Conservation (phyloP, 768 basidiomycete genomes). For the Mycena capillaripes region DNA sequence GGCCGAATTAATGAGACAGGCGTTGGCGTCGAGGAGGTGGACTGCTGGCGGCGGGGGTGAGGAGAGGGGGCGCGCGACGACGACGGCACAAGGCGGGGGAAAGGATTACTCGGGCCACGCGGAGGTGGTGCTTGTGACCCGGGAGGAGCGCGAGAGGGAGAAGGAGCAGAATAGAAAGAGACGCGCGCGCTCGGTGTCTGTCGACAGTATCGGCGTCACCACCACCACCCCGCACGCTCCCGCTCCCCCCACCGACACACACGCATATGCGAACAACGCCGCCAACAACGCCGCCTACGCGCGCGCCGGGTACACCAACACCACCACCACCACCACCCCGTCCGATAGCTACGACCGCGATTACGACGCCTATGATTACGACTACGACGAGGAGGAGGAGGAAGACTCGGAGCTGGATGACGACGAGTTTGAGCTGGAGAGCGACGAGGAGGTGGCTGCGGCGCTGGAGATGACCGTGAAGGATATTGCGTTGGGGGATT, state of each 20-base stretch:
- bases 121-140: not conserved
- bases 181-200: conserved; percentile 14
- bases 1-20: conserved; percentile 75
- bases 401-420: conserved; percentile 39
- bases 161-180: not conserved
- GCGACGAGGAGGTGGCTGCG: conserved; percentile 52
- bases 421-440: conserved; percentile 57
- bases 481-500: conserved; percentile 76
- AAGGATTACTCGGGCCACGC: not conserved
- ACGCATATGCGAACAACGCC: conserved; percentile 3
- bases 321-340: not conserved
- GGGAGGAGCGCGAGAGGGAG: conserved; percentile 30
- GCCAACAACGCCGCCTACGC: conserved; percentile 14
- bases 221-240: not conserved
- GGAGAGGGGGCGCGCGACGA: conserved; percentile 12
- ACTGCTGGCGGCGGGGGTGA: conserved; percentile 27
- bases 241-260: too few species aligned
- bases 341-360: not conserved
- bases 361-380: not conserved
- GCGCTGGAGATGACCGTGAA: conserved; percentile 49
- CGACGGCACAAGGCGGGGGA: not conserved
- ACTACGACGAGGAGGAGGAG: conserved; percentile 22
- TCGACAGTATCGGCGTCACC: conserved; percentile 15
- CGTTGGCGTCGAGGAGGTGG: conserved; percentile 68
- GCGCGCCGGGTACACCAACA: conserved; percentile 21